Percentiles rank a stretch among this genome's conserved stretches.
Conservation (phyloP, 2,329 filamentous ascomycete species). For the Penicillium sp. region DNA sequence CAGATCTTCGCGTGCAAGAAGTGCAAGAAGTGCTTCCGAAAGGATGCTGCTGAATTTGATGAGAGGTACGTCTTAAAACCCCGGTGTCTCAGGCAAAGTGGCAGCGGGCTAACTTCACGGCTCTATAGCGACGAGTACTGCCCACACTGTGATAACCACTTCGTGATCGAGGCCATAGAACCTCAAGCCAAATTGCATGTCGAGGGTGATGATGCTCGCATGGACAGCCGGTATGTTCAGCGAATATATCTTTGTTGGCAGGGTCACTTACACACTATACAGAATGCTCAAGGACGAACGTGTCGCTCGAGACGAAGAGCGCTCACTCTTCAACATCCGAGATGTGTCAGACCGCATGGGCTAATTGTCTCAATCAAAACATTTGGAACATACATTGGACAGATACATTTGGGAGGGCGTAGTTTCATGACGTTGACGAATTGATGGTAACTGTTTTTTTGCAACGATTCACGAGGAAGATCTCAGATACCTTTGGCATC, state of each 20-base stretch:
- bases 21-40: conserved; percentile 97
- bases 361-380: conserved; percentile 63
- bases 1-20: conserved; percentile 89
- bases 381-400: not conserved
- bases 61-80: conserved; percentile 57
- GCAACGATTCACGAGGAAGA: conserved; percentile 7
- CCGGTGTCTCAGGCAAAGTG: not conserved
- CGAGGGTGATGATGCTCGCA: conserved; percentile 85
- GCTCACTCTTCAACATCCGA: conserved; percentile 75
- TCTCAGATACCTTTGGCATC: conserved; percentile 6
- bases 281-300: conserved; percentile 92
- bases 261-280: conserved; percentile 18
- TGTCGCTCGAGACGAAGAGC: conserved; percentile 59
- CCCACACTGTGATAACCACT: conserved; percentile 98
- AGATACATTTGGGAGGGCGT: not conserved
- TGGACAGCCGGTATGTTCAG: conserved; percentile 65
- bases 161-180: conserved; percentile 83
- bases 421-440: conserved; percentile 36
- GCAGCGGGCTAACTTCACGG: conserved; percentile 1
- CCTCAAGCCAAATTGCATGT: conserved; percentile 81
- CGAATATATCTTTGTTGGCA: not conserved
- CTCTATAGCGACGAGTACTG: conserved; percentile 83
- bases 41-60: conserved; percentile 88
- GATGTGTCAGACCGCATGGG: conserved; percentile 75
- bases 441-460: conserved; percentile 17